A percentile compares a stretch with the other conserved stretches of the same genome.
Conservation (phyloP, 345 rosid species). For the Gossypium bickii region DNA sequence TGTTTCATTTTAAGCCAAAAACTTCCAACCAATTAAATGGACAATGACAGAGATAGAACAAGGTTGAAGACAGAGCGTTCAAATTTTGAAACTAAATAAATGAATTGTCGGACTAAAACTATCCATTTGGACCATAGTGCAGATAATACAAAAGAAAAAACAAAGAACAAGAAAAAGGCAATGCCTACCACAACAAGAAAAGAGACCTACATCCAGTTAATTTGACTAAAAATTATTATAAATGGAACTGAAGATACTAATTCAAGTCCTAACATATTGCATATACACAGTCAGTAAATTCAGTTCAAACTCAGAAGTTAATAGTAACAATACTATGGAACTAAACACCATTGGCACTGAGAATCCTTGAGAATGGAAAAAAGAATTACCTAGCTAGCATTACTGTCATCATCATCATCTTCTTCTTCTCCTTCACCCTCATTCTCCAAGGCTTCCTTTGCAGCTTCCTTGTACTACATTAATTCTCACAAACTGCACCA, state of each 20-base stretch:
- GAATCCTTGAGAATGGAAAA: neutral
- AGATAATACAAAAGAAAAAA: conserved; percentile 3
- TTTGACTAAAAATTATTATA: neutral
- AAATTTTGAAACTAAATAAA: neutral
- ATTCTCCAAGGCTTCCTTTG: neutral
- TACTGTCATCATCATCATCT: neutral
- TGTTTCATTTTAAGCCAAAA: neutral
- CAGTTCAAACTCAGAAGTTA: conserved; percentile 3
- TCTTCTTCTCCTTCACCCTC: neutral
- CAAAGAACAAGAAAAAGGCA: conserved; percentile 3
- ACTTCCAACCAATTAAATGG: neutral
- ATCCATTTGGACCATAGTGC: neutral
- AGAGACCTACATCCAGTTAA: neutral
- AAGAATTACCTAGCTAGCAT: conserved; percentile 2
- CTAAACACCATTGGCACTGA: neutral
- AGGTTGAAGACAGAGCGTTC: neutral
- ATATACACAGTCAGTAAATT: neutral
- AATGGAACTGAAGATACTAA: neutral
- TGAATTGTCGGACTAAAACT: neutral
- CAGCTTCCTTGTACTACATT: conserved; percentile 4
- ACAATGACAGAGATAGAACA: neutral
- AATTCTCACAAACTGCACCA: neutral
- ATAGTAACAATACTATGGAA: neutral
- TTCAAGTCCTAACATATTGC: neutral
- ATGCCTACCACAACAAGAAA: neutral